Evolutionary conservation across 768 basidiomycete species (phyloP), one percentile per base, ranked within the genome.

Genomic region (Crassisporium funariophilum): DNA sequence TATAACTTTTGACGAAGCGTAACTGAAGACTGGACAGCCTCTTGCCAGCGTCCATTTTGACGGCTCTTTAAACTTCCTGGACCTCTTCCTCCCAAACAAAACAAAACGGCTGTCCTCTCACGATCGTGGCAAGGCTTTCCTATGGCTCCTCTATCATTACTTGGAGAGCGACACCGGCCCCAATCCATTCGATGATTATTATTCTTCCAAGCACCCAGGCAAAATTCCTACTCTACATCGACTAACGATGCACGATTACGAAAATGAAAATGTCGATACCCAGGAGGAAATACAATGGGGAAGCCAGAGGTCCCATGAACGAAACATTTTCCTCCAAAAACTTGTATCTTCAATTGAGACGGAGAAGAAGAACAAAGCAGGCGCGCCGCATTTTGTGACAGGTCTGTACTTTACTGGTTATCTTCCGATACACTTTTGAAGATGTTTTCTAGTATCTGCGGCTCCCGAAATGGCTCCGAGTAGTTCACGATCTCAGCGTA

Each of bases 111-210:
- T 91, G 25, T 77, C 85, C 9, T 90, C 91, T 2, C 65, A 65
- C 3, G 84, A 86, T 52, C 86, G 93, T 22, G 90, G 88, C 4
- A 73, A 72, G 46, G 88, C 83, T 3, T 91, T 95, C 63, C 75
- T 95, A 21, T 92, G 89, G 87, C 75, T 92, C 46, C 68, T 91
- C 39, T 92, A 82, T 64, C 77, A 89, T 60, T 92, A 94, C 64
- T 73, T 94, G 53, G 90, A 93, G 64, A 75, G 74, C 24, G 73
- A 79, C 1, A 72, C 75, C 25, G 64, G 70, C 9, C 66, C 76
- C n/a, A 93, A 91, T 63, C 86, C 90, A 4, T 93, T 88, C 61
- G 78, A 82, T 42, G 84, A 89, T 58, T 78, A 81, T 13, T 81
- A 82, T 63, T 78, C 85, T 11, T 67, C 69, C 16, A 54, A 56